Evolutionary conservation across 306 rosid genomes (phyloP), one percentile per base, ranked within the genome.

Genomic region (Cucurbita ficifolia): DNA sequence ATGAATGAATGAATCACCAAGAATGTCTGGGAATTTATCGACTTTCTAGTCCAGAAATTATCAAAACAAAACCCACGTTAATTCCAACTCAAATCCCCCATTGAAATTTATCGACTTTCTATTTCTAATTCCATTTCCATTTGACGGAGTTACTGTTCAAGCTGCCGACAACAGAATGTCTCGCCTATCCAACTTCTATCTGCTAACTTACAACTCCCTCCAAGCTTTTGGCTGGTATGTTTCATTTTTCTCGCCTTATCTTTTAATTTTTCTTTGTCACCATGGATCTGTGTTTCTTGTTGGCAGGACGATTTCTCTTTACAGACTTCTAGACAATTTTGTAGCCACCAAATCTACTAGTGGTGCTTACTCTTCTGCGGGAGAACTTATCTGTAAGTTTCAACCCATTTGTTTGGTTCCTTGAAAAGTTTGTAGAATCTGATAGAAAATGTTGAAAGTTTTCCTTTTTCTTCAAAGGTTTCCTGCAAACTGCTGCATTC

Each of bases 401-500:
- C 56, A 77, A 45, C 8, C 18, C 18, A 11, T 21, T 19, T 45
- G 12, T 64, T 42, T 64, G 33, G 54, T 67, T 63, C 29, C 51
- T 40, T 4, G 16, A 14, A 17, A 63, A 63, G 10, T 51, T 40
- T 42, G 35, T 18, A 36, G 11, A 65, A 19, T 40, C 10, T 65
- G 11, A 42, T 55, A 55, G 33, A 8, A 56, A 22, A 56, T 56
- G 61, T 56, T 21, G 61, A 22, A 55, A 17, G 73, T 0, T 68
- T 13, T 43, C 56, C 21, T 54, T 36, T 58, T 70, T 14, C 76
- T 60, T 70, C 64, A 62, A 79, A 94, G 98, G 84, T 86, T 82
- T 86, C 56, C 86, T 91, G 85, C 99, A 91, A 84, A 80, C 80
- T 38, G 90, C 71, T 78, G 96, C 96, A 29, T 82, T 89, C 78